These are phyloP conservation scores for Talaromyces sp. DNA, from an alignment of 2,329 filamentous ascomycete genomes.

Conservation along the genomic window DNA sequence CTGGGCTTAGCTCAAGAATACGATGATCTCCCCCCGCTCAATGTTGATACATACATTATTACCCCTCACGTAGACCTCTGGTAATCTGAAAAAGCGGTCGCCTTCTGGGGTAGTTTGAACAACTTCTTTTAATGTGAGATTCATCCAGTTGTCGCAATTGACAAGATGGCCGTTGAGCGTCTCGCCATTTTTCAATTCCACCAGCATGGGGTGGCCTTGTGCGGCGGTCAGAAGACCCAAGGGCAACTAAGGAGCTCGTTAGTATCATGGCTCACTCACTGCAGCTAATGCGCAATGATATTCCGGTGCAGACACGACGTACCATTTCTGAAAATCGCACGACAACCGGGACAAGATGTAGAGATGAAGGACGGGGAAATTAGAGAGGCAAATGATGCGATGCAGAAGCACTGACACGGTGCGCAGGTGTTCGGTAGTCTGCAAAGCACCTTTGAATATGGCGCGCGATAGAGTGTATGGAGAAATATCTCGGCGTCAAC, in stretches of 20 bases:
- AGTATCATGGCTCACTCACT: neutral
- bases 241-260: slow-evolving; percentile 47
- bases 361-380: neutral
- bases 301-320: neutral
- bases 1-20: slow-evolving; percentile 9
- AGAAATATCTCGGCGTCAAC: neutral
- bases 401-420: too few species aligned
- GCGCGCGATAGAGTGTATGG: neutral
- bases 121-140: slow-evolving; percentile 92
- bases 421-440: too few species aligned
- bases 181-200: slow-evolving; percentile 96
- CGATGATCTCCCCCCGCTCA: neutral
- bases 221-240: slow-evolving; percentile 85
- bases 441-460: neutral
- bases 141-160: slow-evolving; percentile 99
- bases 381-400: too few species aligned
- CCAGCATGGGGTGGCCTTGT: slow-evolving; percentile 95
- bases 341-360: neutral
- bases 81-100: slow-evolving; percentile 85
- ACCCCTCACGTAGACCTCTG: slow-evolving; percentile 92
- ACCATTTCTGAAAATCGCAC: neutral
- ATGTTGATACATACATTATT: slow-evolving; percentile 71
- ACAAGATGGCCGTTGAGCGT: slow-evolving; percentile 94
- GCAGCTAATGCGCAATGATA: neutral
- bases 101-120: slow-evolving; percentile 94